These are phyloP conservation scores for Neonectria magnoliae DNA, from an alignment of 2,329 filamentous ascomycete genomes.

Conservation along the genomic window DNA sequence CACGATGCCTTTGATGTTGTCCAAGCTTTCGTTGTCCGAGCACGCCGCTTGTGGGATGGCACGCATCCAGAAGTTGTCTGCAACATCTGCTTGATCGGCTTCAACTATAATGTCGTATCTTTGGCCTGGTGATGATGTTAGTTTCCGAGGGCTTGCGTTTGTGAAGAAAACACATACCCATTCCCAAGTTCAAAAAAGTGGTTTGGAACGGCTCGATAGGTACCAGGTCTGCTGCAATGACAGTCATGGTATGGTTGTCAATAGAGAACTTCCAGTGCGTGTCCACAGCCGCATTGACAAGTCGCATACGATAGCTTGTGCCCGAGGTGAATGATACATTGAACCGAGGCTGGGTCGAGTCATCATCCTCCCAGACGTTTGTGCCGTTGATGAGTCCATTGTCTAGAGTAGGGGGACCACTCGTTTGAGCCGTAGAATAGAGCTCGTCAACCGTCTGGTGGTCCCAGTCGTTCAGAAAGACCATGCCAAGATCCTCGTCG, in stretches of 20 bases:
- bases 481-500: conserved; percentile 69
- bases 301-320: conserved; percentile 57
- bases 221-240: conserved; percentile 68
- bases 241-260: conserved; percentile 65
- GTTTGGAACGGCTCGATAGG: conserved; percentile 65
- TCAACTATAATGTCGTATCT: conserved; percentile 59
- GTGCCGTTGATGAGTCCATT: conserved; percentile 60
- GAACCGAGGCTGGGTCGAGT: conserved; percentile 41
- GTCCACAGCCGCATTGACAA: conserved; percentile 59
- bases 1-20: conserved; percentile 61
- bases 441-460: conserved; percentile 56
- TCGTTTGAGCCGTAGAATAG: conserved; percentile 39
- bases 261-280: conserved; percentile 60
- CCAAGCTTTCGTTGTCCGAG: conserved; percentile 49
- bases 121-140: conserved; percentile 56
- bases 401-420: conserved; percentile 51
- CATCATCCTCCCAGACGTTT: conserved; percentile 48
- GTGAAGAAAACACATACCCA: conserved; percentile 25
- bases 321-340: conserved; percentile 53
- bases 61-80: conserved; percentile 59
- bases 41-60: conserved; percentile 55
- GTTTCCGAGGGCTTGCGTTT: not conserved
- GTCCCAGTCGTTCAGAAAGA: conserved; percentile 70
- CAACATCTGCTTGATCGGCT: conserved; percentile 47
- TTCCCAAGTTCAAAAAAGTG: conserved; percentile 40